Conservation (phyloP, 768 basidiomycete genomes). For the Terana coerulea region DNA sequence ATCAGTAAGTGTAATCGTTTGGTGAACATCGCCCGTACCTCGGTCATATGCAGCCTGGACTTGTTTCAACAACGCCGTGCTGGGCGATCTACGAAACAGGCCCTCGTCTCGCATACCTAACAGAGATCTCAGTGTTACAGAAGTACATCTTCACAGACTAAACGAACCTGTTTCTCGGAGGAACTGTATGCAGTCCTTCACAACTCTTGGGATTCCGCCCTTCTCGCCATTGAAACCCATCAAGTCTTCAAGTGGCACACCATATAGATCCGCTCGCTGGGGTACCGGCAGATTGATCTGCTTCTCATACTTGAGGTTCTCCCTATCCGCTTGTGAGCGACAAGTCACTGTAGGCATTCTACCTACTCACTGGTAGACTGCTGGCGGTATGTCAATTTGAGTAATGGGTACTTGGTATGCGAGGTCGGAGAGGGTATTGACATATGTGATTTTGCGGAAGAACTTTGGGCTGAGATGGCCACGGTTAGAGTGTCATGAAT, state of each 20-base stretch:
- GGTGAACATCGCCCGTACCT: conserved; percentile 35
- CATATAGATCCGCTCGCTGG: conserved; percentile 63
- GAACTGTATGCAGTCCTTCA: conserved; percentile 72
- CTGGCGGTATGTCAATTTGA: conserved; percentile 81
- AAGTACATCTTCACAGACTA: background rate
- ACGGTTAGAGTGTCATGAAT: background rate
- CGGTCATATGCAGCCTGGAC: conserved; percentile 84
- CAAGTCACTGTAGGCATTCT: background rate
- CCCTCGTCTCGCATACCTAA: conserved; percentile 68
- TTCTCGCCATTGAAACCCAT: conserved; percentile 86
- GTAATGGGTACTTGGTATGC: conserved; percentile 77
- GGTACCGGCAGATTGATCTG: conserved; percentile 65
- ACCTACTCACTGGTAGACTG: conserved; percentile 69
- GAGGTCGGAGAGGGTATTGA: conserved; percentile 73
- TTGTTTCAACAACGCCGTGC: conserved; percentile 61
- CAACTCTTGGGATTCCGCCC: conserved; percentile 74
- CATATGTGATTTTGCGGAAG: conserved; percentile 79
- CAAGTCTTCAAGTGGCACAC: conserved; percentile 74
- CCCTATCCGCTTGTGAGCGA: no score
- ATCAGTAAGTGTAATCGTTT: conserved; percentile 4
- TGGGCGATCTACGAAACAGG: conserved; percentile 79
- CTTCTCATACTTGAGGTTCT: conserved; percentile 73
- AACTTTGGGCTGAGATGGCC: conserved; percentile 68
- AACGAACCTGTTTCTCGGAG: conserved; percentile 52
- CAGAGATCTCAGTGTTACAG: background rate